Percentiles rank a stretch among this genome's conserved stretches.
Conservation (phyloP, 768 basidiomycete species). For the Scleroderma bovista region DNA sequence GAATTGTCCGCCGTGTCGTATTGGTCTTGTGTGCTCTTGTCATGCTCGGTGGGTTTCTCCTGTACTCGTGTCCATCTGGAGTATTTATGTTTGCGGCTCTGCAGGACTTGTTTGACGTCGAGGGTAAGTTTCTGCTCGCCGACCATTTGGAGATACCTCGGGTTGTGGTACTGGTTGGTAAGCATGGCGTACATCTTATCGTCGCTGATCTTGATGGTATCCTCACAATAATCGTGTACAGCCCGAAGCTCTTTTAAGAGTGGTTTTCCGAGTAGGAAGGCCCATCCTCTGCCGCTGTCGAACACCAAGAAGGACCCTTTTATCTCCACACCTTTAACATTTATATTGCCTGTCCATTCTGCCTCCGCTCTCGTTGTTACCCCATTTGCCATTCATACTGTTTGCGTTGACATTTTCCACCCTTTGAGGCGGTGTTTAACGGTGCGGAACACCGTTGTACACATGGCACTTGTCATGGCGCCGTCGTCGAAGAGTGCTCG, state of each 20-base stretch:
- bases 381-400: background rate
- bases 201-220: background rate
- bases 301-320: background rate
- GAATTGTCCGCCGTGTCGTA: no score
- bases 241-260: constrained; percentile 16
- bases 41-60: no score
- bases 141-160: background rate
- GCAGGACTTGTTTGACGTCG: background rate
- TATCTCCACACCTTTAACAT: background rate
- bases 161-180: background rate
- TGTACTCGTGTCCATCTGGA: no score
- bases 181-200: background rate
- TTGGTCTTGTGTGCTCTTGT: no score
- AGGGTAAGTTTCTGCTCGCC: background rate
- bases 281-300: constrained; percentile 15
- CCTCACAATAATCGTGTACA: constrained; percentile 17
- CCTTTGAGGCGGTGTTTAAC: background rate
- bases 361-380: background rate
- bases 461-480: background rate
- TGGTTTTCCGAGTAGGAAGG: constrained; percentile 26
- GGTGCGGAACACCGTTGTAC: background rate
- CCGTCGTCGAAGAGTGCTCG: background rate
- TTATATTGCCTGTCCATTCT: background rate
- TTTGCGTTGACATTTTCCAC: background rate
- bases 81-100: background rate